These are phyloP conservation scores for Neurospora sp. DNA, from an alignment of 495 filamentous ascomycete genomes.

Conservation along the genomic window DNA sequence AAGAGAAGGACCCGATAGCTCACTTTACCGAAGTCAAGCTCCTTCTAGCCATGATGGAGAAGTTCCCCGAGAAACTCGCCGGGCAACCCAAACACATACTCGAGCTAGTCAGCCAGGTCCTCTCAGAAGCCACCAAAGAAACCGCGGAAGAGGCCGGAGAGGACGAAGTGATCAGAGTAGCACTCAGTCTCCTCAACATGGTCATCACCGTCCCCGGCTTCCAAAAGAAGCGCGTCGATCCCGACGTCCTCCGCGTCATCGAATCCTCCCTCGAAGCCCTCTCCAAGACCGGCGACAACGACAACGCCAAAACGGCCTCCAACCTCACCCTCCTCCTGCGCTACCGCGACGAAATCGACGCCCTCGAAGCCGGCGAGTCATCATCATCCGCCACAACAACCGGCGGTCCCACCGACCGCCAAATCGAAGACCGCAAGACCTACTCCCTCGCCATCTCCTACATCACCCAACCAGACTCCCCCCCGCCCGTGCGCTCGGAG, in stretches of 20 bases:
- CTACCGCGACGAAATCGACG: conserved; percentile 41
- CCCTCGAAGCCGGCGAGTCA: neutral
- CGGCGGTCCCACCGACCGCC: conserved; percentile 26
- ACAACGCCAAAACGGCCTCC: conserved; percentile 42
- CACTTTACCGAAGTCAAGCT: conserved; percentile 52
- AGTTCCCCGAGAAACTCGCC: conserved; percentile 57
- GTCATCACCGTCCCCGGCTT: conserved; percentile 56
- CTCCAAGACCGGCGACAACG: conserved; percentile 18
- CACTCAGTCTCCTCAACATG: conserved; percentile 58
- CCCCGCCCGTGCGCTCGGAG: conserved; percentile 68
- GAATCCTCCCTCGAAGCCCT: conserved; percentile 41
- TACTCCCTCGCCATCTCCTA: conserved; percentile 64
- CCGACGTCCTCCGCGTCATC: conserved; percentile 37
- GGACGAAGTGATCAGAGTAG: conserved; percentile 46
- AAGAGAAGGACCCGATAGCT: conserved; percentile 31
- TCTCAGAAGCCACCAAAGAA: conserved; percentile 23
- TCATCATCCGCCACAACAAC: neutral
- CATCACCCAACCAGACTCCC: conserved; percentile 53
- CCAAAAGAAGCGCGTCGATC: conserved; percentile 36
- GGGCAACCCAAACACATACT: conserved; percentile 52
- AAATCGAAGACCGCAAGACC: conserved; percentile 55
- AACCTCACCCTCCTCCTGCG: conserved; percentile 49
- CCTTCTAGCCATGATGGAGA: conserved; percentile 56
- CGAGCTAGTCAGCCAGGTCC: conserved; percentile 49
- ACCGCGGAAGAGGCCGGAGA: conserved; percentile 11